Base-by-base conservation (phyloP, 176 grass and related monocot species). In the Stipa capillata region DNA sequence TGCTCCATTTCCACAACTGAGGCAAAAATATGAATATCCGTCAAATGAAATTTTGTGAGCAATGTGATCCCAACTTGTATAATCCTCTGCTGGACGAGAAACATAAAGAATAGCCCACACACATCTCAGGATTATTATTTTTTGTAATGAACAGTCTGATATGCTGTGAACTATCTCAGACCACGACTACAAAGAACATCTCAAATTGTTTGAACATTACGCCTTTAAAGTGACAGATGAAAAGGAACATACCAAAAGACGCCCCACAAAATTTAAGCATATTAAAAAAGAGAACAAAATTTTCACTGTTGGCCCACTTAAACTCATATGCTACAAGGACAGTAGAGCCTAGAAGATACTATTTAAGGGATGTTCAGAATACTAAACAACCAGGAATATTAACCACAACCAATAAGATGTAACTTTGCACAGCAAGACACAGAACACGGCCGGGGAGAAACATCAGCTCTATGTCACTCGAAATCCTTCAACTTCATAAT, bases 241-340 rank as follows among this genome's bases (percentile, higher is more conserved):
- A 75, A 72, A 69, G 70, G 72, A 47, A 11, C 36, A 77, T 25
- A 49, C 18, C 39, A 63, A 36, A 55, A 13, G 28, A 40, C 31
- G 17, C 62, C 76, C 66, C 62, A 66, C 17, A 8, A 56, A 72
- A 81, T 71, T 39, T 56, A 85, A 50, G 47, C 82, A 82, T 40
- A 81, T 3, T 66, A 56, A 69, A 40, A 8, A 47, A 81, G 72
- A 50, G 72, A 78, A 7, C 65, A 89, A 89, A 89, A 73, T 78
- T 85, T 82, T 89, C 69, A 78, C 77, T 60, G 61, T 64, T 47
- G 81, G 76, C 77, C 73, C 76, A 60, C 35, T 72, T 66, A 24
- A 85, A 89, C 72, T 72, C 57, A 82, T 85, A 89, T 81, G 83
- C 83, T 89, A 85, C 83, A 89, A 25, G 70, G 67, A 49, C 67